These are phyloP conservation scores for Lentinula sp. DNA, from an alignment of 768 basidiomycete genomes.

Conservation along the genomic window DNA sequence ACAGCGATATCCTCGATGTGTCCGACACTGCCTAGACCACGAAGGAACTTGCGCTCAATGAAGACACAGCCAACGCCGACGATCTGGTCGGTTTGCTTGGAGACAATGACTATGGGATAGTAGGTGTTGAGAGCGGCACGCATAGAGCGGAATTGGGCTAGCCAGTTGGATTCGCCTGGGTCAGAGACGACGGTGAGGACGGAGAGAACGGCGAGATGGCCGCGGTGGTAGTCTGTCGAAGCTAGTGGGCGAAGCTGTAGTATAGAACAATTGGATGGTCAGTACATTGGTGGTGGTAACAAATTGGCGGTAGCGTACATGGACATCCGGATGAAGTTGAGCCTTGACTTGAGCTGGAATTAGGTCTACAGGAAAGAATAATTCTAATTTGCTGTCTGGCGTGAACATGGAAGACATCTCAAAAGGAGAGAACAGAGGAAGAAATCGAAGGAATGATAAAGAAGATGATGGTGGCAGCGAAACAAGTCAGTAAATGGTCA, in stretches of 20 bases:
- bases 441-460: not conserved
- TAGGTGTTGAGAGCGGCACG: conserved; percentile 57
- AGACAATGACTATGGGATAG: conserved; percentile 80
- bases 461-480: not conserved
- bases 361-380: conserved; percentile 68
- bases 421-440: not conserved
- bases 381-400: conserved; percentile 61
- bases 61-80: conserved; percentile 81
- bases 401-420: conserved; percentile 30
- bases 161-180: conserved; percentile 63
- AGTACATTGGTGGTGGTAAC: not conserved
- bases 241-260: conserved; percentile 84
- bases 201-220: conserved; percentile 78
- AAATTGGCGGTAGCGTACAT: conserved; percentile 37
- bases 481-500: not conserved
- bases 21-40: conserved; percentile 79
- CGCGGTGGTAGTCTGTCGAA: conserved; percentile 73
- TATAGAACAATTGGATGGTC: not conserved
- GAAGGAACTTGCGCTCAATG: conserved; percentile 91
- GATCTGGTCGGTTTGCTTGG: conserved; percentile 67
- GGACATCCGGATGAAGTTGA: conserved; percentile 57
- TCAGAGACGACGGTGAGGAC: conserved; percentile 68
- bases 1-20: conserved; percentile 99
- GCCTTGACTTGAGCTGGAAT: conserved; percentile 60
- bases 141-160: conserved; percentile 58